Conservation (phyloP, 2,329 filamentous ascomycete species). For the Polytolypa hystricis region DNA sequence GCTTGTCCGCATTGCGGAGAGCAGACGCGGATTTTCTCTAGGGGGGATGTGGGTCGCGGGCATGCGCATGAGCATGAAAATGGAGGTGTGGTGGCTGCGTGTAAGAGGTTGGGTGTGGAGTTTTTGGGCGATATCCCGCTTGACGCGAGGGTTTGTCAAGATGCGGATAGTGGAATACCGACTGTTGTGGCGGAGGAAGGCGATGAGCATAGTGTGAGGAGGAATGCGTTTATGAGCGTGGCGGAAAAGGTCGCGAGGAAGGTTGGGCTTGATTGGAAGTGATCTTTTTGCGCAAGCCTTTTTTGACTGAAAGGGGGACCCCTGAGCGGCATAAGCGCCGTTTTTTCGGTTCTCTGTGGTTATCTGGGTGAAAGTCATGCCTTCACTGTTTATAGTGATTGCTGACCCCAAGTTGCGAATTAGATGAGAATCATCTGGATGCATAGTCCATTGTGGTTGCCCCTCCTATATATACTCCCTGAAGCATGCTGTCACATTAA, state of each 20-base stretch:
- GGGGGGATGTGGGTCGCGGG: constrained; percentile 7
- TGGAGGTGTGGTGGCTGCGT: constrained; percentile 56
- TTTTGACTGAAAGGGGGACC: no score
- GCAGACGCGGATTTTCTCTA: constrained; percentile 65
- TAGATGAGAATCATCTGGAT: no score
- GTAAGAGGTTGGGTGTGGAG: constrained; percentile 60
- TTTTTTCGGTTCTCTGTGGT: no score
- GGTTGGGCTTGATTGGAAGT: constrained; percentile 33
- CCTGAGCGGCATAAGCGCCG: no score
- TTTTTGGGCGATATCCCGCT: constrained; percentile 82
- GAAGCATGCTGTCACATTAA: no score
- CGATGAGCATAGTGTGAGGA: constrained; percentile 50
- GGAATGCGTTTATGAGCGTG: constrained; percentile 60
- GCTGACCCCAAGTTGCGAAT: no score
- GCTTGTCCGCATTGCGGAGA: constrained; percentile 65
- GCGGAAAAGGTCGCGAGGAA: constrained; percentile 43
- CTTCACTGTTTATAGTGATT: no score
- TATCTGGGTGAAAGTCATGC: no score
- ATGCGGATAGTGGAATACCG: constrained; percentile 77
- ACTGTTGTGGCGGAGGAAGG: constrained; percentile 77
- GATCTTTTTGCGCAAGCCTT: no score
- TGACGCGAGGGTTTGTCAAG: constrained; percentile 73
- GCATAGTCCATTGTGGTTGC: no score
- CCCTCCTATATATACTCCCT: no score
- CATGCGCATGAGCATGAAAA: constrained; percentile 29